Evolutionary conservation across 805 yeast genomes (phyloP), one percentile per base, ranked within the genome.

Genomic region (Yamadazyma sp.): DNA sequence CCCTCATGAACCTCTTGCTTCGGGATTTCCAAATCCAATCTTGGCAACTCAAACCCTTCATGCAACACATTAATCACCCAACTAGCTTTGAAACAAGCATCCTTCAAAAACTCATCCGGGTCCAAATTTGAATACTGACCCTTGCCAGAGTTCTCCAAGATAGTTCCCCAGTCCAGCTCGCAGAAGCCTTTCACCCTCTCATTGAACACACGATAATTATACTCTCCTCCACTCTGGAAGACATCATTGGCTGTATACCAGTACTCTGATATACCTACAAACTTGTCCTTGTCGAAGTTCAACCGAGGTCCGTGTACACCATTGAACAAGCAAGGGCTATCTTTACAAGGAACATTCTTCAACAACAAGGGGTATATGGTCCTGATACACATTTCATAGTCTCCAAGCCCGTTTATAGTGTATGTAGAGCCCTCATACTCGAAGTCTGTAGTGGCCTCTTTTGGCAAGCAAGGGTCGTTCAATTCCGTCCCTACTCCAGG

Each of bases 211-310:
- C 75, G 70, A 54, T 80, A 91, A 53, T 86, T 86, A 57, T 90
- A 90, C 39, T 80, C 87, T 10, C 97, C 98, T 3, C 95, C 91
- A 65, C 88, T 73, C 26, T 82, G 78, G 57, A 90, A 90, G 3
- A 91, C 77, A 54, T 91, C 98, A 52, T 89, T 85, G 3, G 96
- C 90, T 1, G 97, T 88, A 57, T 93, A 91, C 97, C 98, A 93
- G 64, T 88, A 93, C 60, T 93, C 99, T 6, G 96, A 86, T 15
- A 91, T 82, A 0, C 99, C 99, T 19, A 93, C 84, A 60, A 93
- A 90, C 52, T 79, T 84, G 52, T 88, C 95, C 33, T 71, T 71
- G 10, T 73, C 71, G 54, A 87, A 88, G 62, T 90, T 88, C 44
- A 93, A 78, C 20, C 73, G 76, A 4, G 99, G 99, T 0, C 89